Evolutionary conservation across 306 rosid genomes (phyloP).

Genomic region (Trifolium fragiferum): DNA sequence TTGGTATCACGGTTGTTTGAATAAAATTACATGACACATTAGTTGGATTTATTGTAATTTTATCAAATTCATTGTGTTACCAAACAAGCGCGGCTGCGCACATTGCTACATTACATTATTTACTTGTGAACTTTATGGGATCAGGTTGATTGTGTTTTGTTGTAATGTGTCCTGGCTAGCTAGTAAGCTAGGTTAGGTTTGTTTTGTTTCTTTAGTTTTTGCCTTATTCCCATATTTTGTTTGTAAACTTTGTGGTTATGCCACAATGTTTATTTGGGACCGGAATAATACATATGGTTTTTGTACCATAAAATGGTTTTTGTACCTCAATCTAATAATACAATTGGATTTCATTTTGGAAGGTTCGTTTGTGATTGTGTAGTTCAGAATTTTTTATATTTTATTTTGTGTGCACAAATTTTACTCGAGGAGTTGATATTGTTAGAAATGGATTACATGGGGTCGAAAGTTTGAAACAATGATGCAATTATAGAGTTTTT

Average conservation of each 20-base stretch:
- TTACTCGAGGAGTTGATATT: too few relatives aligned
- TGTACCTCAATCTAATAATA: background rate
- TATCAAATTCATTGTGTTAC: too few relatives aligned
- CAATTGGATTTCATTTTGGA: background rate
- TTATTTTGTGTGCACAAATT: background rate
- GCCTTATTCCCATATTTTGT: background rate
- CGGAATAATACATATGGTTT: background rate
- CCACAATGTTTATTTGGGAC: background rate
- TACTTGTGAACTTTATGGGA: background rate
- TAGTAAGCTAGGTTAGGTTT: background rate
- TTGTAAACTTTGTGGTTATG: background rate
- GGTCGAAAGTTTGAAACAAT: too few relatives aligned
- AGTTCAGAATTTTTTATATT: background rate
- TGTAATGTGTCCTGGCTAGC: conserved; percentile 8
- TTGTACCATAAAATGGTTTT: background rate
- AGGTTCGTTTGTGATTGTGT: background rate
- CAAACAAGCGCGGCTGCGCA: background rate
- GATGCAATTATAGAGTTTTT: too few relatives aligned
- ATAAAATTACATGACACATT: background rate
- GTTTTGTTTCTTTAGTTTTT: background rate
- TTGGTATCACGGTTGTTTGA: background rate
- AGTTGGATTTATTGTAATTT: too few relatives aligned
- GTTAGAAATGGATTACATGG: too few relatives aligned
- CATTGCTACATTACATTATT: background rate
- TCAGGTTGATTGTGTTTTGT: background rate